Evolutionary conservation across 1,284 basidiomycete genomes (phyloP).

Genomic region (Cutaneotrichosporon arboriforme): DNA sequence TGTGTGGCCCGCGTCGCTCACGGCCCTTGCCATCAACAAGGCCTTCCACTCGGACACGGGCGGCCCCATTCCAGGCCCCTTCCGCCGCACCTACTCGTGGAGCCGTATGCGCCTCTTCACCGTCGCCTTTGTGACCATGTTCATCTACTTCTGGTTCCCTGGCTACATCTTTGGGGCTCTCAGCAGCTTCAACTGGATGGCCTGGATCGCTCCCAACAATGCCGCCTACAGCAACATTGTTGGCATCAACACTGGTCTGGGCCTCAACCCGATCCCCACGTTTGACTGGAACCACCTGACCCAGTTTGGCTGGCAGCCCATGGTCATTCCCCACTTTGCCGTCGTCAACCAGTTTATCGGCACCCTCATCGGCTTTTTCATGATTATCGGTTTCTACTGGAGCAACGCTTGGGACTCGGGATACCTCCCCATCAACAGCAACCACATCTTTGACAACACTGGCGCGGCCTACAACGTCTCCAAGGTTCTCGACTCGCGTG

Average conservation of each 20-base stretch:
- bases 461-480: conserved; percentile 51
- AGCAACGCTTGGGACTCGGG: conserved; percentile 12
- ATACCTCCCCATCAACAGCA: conserved; percentile 19
- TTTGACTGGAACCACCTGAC: conserved; percentile 38
- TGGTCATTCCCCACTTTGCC: conserved; percentile 21
- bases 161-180: conserved; percentile 49
- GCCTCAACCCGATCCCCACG: conserved; percentile 31
- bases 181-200: conserved; percentile 57
- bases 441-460: conserved; percentile 25
- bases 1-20: conserved; percentile 50
- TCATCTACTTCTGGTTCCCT: conserved; percentile 48
- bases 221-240: conserved; percentile 23
- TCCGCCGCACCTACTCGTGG: conserved; percentile 38
- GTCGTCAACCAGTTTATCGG: conserved; percentile 31
- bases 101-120: conserved; percentile 44
- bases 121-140: conserved; percentile 38
- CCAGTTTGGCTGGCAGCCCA: background rate
- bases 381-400: conserved; percentile 19
- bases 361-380: conserved; percentile 21
- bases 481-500: conserved; percentile 14
- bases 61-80: conserved; percentile 45
- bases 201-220: conserved; percentile 54
- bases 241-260: conserved; percentile 35
- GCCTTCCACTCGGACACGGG: conserved; percentile 46
- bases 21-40: conserved; percentile 50